Evolutionary conservation across 2,329 filamentous ascomycete genomes (phyloP).

Genomic region (Coleophoma eucalyptorum): DNA sequence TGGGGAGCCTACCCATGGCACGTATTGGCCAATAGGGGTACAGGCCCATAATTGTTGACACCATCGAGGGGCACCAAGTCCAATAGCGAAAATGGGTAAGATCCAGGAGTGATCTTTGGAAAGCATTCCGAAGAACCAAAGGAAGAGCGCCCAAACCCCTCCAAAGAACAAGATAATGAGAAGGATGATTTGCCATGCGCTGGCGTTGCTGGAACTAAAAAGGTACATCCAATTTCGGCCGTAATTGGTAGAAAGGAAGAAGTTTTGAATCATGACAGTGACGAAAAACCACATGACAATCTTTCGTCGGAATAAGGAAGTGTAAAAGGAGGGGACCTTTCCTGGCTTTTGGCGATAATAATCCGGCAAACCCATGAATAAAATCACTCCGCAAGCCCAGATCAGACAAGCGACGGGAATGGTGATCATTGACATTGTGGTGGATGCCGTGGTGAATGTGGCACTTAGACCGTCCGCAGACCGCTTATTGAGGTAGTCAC

Average conservation of each 20-base stretch:
- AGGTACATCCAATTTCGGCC: constrained; percentile 60
- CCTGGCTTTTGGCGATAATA: constrained; percentile 64
- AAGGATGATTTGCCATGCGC: constrained; percentile 54
- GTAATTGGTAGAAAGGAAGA: constrained; percentile 62
- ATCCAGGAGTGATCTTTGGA: constrained; percentile 64
- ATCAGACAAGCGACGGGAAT: constrained; percentile 54
- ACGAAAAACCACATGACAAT: constrained; percentile 66
- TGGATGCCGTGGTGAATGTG: constrained; percentile 1
- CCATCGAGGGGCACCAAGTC: constrained; percentile 63
- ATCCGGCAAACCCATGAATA: constrained; percentile 58
- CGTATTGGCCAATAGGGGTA: constrained; percentile 53
- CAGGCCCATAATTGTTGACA: constrained; percentile 65
- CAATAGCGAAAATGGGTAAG: constrained; percentile 63
- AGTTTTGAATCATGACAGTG: constrained; percentile 61
- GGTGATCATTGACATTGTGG: constrained; percentile 39
- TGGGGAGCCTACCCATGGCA: constrained; percentile 58
- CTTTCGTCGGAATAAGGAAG: constrained; percentile 56
- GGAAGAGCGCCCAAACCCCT: constrained; percentile 49
- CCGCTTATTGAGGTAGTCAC: constrained; percentile 46
- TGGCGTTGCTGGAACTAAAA: constrained; percentile 33
- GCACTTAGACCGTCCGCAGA: constrained; percentile 35
- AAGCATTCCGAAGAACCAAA: constrained; percentile 47
- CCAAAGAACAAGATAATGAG: constrained; percentile 53
- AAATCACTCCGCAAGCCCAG: constrained; percentile 49
- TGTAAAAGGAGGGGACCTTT: constrained; percentile 62